phyloP scores from a whole-genome alignment of 2,329 filamentous ascomycete genomes.

The Fusarium sp. region DNA sequence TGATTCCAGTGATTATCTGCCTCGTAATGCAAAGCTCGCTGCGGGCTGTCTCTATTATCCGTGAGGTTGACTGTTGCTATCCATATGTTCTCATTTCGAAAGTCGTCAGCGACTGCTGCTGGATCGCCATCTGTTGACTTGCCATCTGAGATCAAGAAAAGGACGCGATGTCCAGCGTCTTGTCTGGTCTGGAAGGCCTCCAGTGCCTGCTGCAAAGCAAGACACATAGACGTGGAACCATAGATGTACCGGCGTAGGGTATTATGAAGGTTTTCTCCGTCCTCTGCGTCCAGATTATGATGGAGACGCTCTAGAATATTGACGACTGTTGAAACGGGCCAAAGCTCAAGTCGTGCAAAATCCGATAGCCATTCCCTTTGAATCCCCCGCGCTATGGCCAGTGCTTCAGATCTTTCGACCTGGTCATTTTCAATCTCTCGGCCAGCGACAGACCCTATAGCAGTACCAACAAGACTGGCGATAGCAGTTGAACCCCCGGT shows the following conservation, averaged over 20 bases:
- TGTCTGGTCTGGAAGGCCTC: background rate
- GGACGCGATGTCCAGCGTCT: rapidly evolving
- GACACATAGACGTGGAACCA: rapidly evolving
- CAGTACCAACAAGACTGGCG: too few species aligned
- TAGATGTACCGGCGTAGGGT: background rate
- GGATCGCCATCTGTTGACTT: background rate
- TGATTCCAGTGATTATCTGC: background rate
- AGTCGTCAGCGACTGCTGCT: background rate
- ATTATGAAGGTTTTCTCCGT: background rate
- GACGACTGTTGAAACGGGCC: background rate
- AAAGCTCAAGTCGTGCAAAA: background rate
- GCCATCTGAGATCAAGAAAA: background rate
- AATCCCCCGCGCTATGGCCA: rapidly evolving
- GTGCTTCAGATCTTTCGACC: background rate
- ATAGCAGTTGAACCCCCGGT: too few species aligned
- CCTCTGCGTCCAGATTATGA: rapidly evolving
- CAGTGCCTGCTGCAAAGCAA: rapidly evolving
- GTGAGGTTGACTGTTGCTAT: background rate
- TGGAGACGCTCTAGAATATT: background rate
- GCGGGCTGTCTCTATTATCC: background rate
- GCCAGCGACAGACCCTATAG: too few species aligned
- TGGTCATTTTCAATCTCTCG: background rate
- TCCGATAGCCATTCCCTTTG: background rate
- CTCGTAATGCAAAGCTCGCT: background rate
- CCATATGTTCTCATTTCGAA: rapidly evolving